A percentile compares a stretch with the other conserved stretches of the same genome.
Conservation (phyloP, 2,329 filamentous ascomycete genomes). For the Paecilomyces formosus region DNA sequence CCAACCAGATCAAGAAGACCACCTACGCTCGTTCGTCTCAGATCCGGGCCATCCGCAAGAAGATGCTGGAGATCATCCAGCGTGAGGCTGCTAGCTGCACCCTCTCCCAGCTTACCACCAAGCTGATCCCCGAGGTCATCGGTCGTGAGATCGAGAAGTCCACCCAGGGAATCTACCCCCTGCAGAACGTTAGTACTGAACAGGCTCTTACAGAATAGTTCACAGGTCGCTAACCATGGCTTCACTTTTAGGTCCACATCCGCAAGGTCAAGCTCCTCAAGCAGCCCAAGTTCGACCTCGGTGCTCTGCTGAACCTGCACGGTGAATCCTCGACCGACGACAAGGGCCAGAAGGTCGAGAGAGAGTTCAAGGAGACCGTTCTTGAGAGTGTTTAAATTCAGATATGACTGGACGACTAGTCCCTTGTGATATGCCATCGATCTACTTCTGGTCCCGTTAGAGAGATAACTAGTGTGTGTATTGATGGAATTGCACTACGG, state of each 20-base stretch:
- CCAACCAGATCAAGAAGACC: constrained; percentile 99
- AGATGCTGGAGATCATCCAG: constrained; percentile 99
- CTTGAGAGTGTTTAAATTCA: constrained; percentile 81
- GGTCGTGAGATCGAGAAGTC: constrained; percentile 99
- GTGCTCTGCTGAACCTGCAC: constrained; percentile 90
- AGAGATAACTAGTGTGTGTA: background rate
- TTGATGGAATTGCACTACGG: background rate
- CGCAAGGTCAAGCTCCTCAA: constrained; percentile 99
- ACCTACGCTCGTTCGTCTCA: constrained; percentile 96
- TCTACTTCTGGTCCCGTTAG: background rate
- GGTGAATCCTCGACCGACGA: constrained; percentile 96
- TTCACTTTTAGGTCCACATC: constrained; percentile 74
- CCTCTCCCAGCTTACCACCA: constrained; percentile 90
- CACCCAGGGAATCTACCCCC: constrained; percentile 98
- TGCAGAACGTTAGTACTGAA: constrained; percentile 78
- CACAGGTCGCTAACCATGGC: constrained; percentile 24
- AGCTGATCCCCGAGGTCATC: constrained; percentile 99
- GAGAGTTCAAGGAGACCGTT: constrained; percentile 98
- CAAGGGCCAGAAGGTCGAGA: constrained; percentile 95
- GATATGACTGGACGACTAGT: constrained; percentile 62
- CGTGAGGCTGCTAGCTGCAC: constrained; percentile 93
- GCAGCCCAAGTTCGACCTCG: constrained; percentile 97
- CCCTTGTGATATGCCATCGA: constrained; percentile 43
- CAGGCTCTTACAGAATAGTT: background rate
- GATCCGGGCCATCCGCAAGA: constrained; percentile 96